These are phyloP conservation scores for Euryodendron excelsum DNA, from an alignment of 148 eudicot genomes.

Conservation along the genomic window DNA sequence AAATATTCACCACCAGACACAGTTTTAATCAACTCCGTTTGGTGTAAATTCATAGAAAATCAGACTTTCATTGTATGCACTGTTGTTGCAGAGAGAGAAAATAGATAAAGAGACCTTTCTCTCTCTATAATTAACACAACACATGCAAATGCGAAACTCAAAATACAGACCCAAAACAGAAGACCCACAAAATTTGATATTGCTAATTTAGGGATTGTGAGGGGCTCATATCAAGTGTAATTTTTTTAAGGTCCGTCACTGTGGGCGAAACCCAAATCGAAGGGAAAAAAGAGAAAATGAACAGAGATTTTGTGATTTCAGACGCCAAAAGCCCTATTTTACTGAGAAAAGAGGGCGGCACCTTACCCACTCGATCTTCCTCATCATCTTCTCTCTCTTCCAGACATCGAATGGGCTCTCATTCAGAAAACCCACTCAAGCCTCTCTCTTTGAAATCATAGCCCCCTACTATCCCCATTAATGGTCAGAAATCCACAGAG, in stretches of 20 bases:
- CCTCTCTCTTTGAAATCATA: constrained; percentile 38
- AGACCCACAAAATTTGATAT: neutral
- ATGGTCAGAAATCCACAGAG: neutral
- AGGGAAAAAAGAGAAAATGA: neutral
- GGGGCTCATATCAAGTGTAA: constrained; percentile 36
- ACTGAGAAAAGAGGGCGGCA: constrained; percentile 10
- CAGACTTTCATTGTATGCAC: constrained; percentile 22
- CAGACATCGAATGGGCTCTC: neutral
- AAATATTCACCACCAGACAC: neutral
- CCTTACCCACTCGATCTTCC: neutral
- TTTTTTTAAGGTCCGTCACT: constrained; percentile 13
- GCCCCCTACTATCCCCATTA: constrained; percentile 1
- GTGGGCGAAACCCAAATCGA: constrained; percentile 15
- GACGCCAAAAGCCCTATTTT: constrained; percentile 13
- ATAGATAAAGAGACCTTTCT: neutral
- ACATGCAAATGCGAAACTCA: neutral
- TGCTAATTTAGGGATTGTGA: neutral
- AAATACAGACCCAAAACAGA: neutral
- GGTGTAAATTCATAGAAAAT: neutral
- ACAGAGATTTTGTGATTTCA: neutral
- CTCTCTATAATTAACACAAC: constrained; percentile 20
- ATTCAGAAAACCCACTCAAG: constrained; percentile 20
- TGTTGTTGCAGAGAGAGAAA: constrained; percentile 14
- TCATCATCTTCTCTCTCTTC: neutral
- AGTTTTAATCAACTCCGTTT: neutral